phyloP scores from a whole-genome alignment of 2,329 filamentous ascomycete species.

The Fusarium buxicola region DNA sequence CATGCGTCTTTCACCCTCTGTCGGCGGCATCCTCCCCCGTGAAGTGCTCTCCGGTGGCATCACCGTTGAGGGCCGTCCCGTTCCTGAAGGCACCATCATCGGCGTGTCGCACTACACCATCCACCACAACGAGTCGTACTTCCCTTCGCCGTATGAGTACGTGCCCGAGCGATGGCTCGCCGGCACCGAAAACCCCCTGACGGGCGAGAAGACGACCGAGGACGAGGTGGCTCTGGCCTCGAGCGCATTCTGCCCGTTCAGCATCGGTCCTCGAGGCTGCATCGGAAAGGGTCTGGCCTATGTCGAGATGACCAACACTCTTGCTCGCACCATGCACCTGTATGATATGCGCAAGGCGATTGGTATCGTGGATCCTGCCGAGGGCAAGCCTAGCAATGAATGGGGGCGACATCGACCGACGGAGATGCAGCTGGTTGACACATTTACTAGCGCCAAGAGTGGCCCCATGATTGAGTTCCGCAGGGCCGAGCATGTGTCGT shows the following conservation, averaged over 20 bases:
- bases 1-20: conserved; percentile 71
- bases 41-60: conserved; percentile 68
- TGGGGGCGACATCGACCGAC: conserved; percentile 65
- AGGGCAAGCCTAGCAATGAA: conserved; percentile 61
- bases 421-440: conserved; percentile 79
- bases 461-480: conserved; percentile 75
- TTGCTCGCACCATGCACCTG: conserved; percentile 70
- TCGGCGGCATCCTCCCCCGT: conserved; percentile 69
- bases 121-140: conserved; percentile 74
- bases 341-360: conserved; percentile 69
- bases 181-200: conserved; percentile 55
- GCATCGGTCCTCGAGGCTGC: conserved; percentile 75
- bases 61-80: conserved; percentile 62
- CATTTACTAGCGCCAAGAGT: conserved; percentile 79
- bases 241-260: conserved; percentile 80
- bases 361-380: conserved; percentile 62
- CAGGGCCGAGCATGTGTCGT: conserved; percentile 40
- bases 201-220: conserved; percentile 56
- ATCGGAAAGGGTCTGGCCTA: conserved; percentile 79
- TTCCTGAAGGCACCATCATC: conserved; percentile 71
- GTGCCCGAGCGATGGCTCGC: conserved; percentile 74
- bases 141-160: conserved; percentile 68
- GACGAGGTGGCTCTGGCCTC: conserved; percentile 67
- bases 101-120: conserved; percentile 76
- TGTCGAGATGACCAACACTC: conserved; percentile 71